phyloP scores from a whole-genome alignment of 805 yeast genomes.

The Candida broadrunensis region DNA sequence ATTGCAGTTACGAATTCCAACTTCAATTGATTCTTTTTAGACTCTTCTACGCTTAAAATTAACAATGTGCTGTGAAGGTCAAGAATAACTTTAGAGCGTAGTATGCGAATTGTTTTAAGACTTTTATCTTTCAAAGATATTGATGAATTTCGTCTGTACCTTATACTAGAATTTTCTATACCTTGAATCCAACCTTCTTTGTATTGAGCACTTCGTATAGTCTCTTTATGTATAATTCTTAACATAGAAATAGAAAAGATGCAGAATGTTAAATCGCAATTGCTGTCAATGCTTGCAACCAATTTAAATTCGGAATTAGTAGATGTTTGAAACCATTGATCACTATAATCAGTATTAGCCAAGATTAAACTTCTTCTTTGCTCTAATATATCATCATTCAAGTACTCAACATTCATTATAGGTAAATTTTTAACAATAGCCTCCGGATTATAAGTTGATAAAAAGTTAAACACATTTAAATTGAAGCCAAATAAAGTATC shows the following conservation, averaged over 20 bases:
- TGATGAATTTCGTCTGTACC: neutral
- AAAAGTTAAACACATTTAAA: constrained; percentile 21
- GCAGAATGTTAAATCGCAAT: constrained; percentile 8
- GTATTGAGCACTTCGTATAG: neutral
- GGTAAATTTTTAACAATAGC: constrained; percentile 8
- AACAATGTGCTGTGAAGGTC: neutral
- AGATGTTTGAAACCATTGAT: constrained; percentile 5
- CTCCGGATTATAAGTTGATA: constrained; percentile 10
- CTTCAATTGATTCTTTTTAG: neutral
- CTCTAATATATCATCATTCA: constrained; percentile 12
- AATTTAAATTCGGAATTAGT: constrained; percentile 8
- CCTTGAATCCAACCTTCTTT: neutral
- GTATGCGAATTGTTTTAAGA: neutral
- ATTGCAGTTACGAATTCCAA: neutral
- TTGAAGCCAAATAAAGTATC: constrained; percentile 25
- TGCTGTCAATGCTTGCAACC: constrained; percentile 6
- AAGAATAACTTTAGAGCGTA: neutral
- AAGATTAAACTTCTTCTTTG: neutral
- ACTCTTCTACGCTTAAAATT: neutral
- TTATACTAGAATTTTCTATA: neutral
- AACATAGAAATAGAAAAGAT: constrained; percentile 11
- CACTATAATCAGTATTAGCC: constrained; percentile 4
- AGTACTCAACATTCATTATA: constrained; percentile 11
- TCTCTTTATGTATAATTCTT: constrained; percentile 7
- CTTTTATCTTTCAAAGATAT: neutral